A percentile compares a stretch with the other conserved stretches of the same genome.
Conservation (phyloP, 2,329 filamentous ascomycete genomes). For the Hirsutella thompsonii region DNA sequence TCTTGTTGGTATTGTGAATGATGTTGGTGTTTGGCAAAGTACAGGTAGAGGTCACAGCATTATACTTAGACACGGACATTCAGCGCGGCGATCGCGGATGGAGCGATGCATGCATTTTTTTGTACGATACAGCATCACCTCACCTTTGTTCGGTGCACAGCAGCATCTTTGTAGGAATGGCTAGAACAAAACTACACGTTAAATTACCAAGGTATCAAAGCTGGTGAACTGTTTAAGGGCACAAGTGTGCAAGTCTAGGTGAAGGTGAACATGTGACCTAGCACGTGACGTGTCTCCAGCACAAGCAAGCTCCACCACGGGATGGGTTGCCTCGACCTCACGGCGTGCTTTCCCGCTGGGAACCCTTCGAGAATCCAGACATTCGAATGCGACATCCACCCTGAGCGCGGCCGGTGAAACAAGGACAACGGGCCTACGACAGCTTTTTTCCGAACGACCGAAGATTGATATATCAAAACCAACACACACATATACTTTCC, state of each 20-base stretch:
- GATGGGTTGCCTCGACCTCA: background rate
- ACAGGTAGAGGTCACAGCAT: too few relatives aligned
- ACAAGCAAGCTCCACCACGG: background rate
- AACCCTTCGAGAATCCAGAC: background rate
- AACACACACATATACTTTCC: too few relatives aligned
- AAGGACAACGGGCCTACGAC: too few relatives aligned
- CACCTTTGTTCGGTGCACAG: too few relatives aligned
- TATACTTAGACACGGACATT: slow-evolving; percentile 1
- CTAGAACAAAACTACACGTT: too few relatives aligned
- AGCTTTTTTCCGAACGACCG: too few relatives aligned
- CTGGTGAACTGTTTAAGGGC: too few relatives aligned
- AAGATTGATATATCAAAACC: too few relatives aligned
- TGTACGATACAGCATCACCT: too few relatives aligned
- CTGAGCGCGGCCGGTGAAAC: slow-evolving; percentile 9
- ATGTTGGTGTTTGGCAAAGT: background rate
- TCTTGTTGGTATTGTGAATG: background rate
- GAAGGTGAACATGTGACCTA: slow-evolving; percentile 1
- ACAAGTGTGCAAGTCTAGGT: background rate
- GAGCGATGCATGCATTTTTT: background rate
- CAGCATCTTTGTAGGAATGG: too few relatives aligned
- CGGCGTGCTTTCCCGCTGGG: background rate
- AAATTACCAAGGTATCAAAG: too few relatives aligned
- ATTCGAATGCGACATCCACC: slow-evolving; percentile 3
- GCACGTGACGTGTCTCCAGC: slow-evolving; percentile 2
- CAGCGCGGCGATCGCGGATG: background rate